phyloP scores from a whole-genome alignment of 768 basidiomycete species.

The Tulasnella sp. region DNA sequence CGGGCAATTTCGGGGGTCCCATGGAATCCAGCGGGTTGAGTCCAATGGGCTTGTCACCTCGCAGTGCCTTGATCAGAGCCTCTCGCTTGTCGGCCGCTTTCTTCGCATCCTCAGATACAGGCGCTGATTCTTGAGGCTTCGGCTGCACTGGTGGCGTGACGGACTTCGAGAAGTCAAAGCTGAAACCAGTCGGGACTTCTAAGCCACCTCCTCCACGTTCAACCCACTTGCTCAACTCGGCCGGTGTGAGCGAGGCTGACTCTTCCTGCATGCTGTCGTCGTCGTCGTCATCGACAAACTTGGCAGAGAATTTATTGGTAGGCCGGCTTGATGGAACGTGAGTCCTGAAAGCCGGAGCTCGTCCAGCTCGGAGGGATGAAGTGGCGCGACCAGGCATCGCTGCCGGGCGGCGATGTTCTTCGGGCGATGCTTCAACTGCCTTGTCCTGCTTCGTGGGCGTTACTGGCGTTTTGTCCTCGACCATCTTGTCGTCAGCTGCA shows the following conservation, averaged over 20 bases:
- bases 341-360: conserved; percentile 12
- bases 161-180: conserved; percentile 17
- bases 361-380: conserved; percentile 18
- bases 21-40: not conserved
- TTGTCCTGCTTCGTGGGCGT: conserved; percentile 24
- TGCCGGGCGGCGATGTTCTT: not conserved
- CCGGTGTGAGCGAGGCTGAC: conserved; percentile 18
- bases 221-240: conserved; percentile 20
- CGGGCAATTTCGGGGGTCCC: not conserved
- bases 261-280: conserved; percentile 23
- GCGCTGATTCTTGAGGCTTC: not conserved
- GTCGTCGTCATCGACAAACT: conserved; percentile 26
- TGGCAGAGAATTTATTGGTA: conserved; percentile 25
- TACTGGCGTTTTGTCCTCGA: not conserved
- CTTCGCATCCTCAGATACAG: not conserved
- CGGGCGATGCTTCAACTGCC: conserved; percentile 9
- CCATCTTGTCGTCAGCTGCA: conserved; percentile 17
- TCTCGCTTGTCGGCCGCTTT: conserved; percentile 13
- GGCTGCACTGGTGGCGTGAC: not conserved
- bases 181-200: conserved; percentile 24
- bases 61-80: not conserved
- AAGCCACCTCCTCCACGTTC: conserved; percentile 2
- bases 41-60: not conserved
- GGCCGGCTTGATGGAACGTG: conserved; percentile 23
- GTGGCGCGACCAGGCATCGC: conserved; percentile 26